Base-by-base conservation (phyloP, 2,329 filamentous ascomycete species). In the Colletotrichum godetiae region DNA sequence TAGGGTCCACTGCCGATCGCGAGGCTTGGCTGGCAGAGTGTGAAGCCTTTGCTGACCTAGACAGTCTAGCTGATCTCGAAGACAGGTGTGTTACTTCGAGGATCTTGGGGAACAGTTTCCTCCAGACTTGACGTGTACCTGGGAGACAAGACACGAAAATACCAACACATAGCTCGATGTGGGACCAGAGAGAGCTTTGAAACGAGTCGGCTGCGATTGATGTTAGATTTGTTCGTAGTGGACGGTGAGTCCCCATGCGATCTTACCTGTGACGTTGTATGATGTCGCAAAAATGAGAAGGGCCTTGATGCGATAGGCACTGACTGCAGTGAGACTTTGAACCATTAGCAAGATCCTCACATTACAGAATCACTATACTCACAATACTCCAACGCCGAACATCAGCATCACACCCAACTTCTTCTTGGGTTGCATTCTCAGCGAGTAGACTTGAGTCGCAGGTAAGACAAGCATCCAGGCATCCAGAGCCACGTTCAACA, bases 401-500 rank as follows among this genome's bases (percentile, higher is more conserved):
- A 85, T 84, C 46, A 84, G 67, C 31, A 78, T 74, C 4, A 85
- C 78, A 35, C 81, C 78, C 3, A 81, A 24, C 74, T 83, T 85
- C 76, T 82, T 82, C 75, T 80, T 80, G 61, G 75, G 77, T 49
- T 78, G 77, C 60, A 84, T 72, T 2, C 79, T 75, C 33, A 84
- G 74, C 2, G 76, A 65, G 4, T 78, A 69, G 4, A 84, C 58
- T n/a, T 82, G 79, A 6, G 80, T 78, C 12, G 87, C 79, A 0
- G 86, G 86, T 4, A 88, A 75, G 0, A 79, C 78, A 37, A 87
- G 80, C 61, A 86, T 84, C 61, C 82, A 76, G 5, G 85, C 22
- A 73, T 88, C 86, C 27, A 85, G 81, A 0, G 81, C 72, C 35
- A 88, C 86, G 67, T 85, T 87, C 61, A 87, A 78, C 0, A 75